Conservation (phyloP, 345 rosid genomes). For the Cardamine resedifolia region DNA sequence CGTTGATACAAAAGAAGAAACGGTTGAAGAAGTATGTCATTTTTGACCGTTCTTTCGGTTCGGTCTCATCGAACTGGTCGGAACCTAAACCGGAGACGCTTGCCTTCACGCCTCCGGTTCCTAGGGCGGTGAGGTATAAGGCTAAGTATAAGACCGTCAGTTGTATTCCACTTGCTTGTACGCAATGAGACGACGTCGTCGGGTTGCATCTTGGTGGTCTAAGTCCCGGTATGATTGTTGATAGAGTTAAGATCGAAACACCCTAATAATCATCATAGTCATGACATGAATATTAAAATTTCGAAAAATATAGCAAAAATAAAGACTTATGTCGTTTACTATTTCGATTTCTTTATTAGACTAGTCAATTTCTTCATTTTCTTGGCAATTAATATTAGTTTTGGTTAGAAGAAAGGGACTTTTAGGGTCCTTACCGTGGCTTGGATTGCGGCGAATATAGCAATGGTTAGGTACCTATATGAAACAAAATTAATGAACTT, state of each 20-base stretch:
- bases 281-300: neutral
- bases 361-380: constrained; percentile 23
- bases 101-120: constrained; percentile 94
- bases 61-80: constrained; percentile 86
- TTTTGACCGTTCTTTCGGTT: constrained; percentile 55
- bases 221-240: constrained; percentile 75
- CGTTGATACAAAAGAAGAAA: constrained; percentile 88
- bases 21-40: constrained; percentile 87
- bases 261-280: constrained; percentile 50
- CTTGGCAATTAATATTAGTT: constrained; percentile 24
- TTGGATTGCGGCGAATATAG: constrained; percentile 79
- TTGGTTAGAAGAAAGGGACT: constrained; percentile 10
- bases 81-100: constrained; percentile 97
- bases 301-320: neutral
- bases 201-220: constrained; percentile 72
- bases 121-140: constrained; percentile 78
- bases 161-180: constrained; percentile 60
- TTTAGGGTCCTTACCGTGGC: constrained; percentile 53
- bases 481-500: constrained; percentile 14
- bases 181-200: constrained; percentile 43
- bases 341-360: neutral
- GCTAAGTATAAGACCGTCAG: constrained; percentile 69
- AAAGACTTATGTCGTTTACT: constrained; percentile 13
- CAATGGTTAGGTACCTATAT: constrained; percentile 77
- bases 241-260: constrained; percentile 73